Evolutionary conservation across 768 basidiomycete genomes (phyloP).

Genomic region (Clathrus columnatus): DNA sequence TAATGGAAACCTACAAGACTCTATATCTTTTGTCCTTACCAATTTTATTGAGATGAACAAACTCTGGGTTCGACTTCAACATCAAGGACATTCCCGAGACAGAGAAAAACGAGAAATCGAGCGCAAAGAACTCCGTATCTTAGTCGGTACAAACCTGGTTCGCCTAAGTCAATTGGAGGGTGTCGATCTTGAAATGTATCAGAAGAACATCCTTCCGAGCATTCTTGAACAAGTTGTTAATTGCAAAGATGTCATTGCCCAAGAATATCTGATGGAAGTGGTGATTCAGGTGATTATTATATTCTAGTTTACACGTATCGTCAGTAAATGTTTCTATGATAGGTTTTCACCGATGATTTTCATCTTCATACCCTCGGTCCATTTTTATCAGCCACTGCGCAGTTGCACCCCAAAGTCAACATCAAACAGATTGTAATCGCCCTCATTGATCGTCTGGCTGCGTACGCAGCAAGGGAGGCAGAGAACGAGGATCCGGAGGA

Average conservation of each 20-base stretch:
- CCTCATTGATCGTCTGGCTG: conserved; percentile 89
- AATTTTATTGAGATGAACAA: conserved; percentile 99
- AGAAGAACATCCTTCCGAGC: conserved; percentile 75
- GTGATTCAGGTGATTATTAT: conserved; percentile 75
- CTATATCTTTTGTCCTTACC: conserved; percentile 89
- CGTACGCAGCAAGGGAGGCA: conserved; percentile 94
- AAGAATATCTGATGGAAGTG: conserved; percentile 99
- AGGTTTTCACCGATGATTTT: conserved; percentile 99
- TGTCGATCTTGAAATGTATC: conserved; percentile 91
- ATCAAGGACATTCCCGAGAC: conserved; percentile 94
- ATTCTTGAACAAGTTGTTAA: conserved; percentile 96
- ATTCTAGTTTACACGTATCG: background rate
- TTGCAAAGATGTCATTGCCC: conserved; percentile 97
- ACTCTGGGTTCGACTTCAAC: conserved; percentile 97
- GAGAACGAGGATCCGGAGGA: conserved; percentile 96
- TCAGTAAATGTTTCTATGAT: background rate
- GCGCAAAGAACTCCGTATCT: conserved; percentile 85
- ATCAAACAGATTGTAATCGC: conserved; percentile 99
- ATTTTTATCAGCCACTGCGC: conserved; percentile 92
- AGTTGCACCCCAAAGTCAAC: conserved; percentile 95
- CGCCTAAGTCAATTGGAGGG: conserved; percentile 92
- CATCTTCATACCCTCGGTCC: conserved; percentile 93
- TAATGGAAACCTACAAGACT: conserved; percentile 85
- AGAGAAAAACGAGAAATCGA: conserved; percentile 97
- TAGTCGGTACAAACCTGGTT: conserved; percentile 97